phyloP scores from a whole-genome alignment of 1,284 basidiomycete genomes.

The Gomphus bonarii region DNA sequence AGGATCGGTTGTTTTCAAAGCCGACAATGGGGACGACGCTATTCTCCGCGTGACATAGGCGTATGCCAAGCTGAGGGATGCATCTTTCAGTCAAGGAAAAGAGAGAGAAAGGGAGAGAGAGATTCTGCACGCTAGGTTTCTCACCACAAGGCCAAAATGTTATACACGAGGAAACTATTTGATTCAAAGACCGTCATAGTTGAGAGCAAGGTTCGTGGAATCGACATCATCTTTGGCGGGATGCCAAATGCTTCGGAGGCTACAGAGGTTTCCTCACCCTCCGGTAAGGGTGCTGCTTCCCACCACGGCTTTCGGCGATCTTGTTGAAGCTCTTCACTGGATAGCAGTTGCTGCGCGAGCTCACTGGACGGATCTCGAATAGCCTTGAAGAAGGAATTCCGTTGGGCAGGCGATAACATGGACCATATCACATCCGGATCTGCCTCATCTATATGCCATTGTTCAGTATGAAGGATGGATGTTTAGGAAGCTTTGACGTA shows the following conservation, averaged over 20 bases:
- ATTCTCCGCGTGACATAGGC: constrained; percentile 51
- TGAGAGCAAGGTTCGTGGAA: constrained; percentile 40
- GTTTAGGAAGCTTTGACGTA: constrained; percentile 23
- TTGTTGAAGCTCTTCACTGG: constrained; percentile 40
- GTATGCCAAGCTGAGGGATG: constrained; percentile 45
- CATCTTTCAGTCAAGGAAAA: not conserved
- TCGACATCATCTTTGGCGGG: constrained; percentile 33
- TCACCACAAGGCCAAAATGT: constrained; percentile 55
- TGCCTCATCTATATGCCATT: constrained; percentile 47
- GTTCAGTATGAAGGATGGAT: no score
- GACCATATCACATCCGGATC: constrained; percentile 56
- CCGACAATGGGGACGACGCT: constrained; percentile 42
- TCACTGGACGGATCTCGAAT: constrained; percentile 50
- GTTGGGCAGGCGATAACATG: constrained; percentile 46
- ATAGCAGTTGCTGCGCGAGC: constrained; percentile 46
- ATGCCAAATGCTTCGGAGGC: constrained; percentile 21
- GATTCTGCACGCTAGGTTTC: constrained; percentile 21
- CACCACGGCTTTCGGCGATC: constrained; percentile 56
- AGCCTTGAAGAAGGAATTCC: constrained; percentile 43
- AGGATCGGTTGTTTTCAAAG: constrained; percentile 22
- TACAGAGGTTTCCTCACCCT: constrained; percentile 12
- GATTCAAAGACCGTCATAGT: constrained; percentile 20
- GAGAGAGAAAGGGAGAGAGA: no score
- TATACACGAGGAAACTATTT: constrained; percentile 47
- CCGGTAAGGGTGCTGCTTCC: constrained; percentile 26